Evolutionary conservation across 768 basidiomycete species (phyloP).

Genomic region (Mycena chlorophos): DNA sequence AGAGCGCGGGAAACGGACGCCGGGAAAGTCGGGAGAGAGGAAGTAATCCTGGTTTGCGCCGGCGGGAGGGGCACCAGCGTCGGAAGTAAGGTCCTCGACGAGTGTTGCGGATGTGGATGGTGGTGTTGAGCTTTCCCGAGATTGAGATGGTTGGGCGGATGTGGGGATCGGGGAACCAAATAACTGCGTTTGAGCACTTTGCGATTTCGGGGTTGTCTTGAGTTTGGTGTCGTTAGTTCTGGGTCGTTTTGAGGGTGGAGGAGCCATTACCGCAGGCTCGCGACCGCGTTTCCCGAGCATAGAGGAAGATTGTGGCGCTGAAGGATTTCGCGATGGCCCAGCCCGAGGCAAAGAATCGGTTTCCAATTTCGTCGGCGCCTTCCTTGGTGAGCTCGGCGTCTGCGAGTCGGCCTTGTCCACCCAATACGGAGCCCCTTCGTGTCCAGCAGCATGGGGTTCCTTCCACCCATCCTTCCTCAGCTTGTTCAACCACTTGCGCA

Average conservation of each 20-base stretch:
- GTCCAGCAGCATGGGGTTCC: too few relatives aligned
- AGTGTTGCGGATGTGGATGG: not conserved
- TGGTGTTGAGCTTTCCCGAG: not conserved
- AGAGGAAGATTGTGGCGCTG: not conserved
- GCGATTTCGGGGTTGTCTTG: not conserved
- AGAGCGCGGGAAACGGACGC: not conserved
- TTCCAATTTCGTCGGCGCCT: not conserved
- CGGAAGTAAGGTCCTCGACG: not conserved
- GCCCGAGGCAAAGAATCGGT: not conserved
- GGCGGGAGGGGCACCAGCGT: not conserved
- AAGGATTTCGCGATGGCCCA: not conserved
- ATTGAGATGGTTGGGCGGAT: too few relatives aligned
- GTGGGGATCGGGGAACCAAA: too few relatives aligned
- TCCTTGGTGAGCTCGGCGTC: not conserved
- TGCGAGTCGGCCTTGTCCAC: not conserved
- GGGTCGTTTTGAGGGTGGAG: not conserved
- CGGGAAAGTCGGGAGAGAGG: not conserved
- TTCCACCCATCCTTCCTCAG: not conserved
- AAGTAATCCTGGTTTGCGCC: not conserved
- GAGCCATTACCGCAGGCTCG: not conserved
- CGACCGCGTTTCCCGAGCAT: not conserved
- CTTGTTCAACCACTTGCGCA: not conserved
- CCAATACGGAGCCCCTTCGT: not conserved
- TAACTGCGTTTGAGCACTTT: too few relatives aligned
- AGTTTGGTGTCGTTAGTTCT: not conserved